Conservation (phyloP, 2,329 filamentous ascomycete genomes). For the Passalora sequoiae region DNA sequence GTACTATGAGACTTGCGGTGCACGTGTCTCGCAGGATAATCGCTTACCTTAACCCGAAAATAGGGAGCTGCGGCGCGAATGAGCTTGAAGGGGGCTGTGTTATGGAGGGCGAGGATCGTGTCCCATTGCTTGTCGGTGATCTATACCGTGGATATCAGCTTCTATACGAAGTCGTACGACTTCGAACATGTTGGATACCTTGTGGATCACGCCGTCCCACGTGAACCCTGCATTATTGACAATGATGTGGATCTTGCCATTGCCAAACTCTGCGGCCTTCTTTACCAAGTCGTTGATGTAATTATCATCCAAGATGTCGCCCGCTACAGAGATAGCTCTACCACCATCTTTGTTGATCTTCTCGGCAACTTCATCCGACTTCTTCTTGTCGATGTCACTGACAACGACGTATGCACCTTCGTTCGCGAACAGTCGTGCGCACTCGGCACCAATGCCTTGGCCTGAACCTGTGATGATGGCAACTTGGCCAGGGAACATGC, state of each 20-base stretch:
- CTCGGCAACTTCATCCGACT: constrained; percentile 63
- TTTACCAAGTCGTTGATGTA: constrained; percentile 70
- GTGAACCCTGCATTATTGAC: constrained; percentile 92
- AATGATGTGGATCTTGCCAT: constrained; percentile 83
- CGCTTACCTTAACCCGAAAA: constrained; percentile 79
- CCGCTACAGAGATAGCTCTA: constrained; percentile 66
- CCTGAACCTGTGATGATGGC: constrained; percentile 67
- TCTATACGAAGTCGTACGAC: no score
- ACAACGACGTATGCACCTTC: constrained; percentile 82
- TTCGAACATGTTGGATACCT: constrained; percentile 43
- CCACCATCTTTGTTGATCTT: constrained; percentile 63
- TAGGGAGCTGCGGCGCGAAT: constrained; percentile 75
- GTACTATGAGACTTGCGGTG: no score
- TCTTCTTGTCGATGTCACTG: constrained; percentile 73
- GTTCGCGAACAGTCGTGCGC: constrained; percentile 72
- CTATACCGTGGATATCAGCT: constrained; percentile 32
- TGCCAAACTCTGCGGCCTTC: constrained; percentile 71
- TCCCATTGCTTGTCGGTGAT: constrained; percentile 91
- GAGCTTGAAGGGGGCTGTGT: constrained; percentile 79
- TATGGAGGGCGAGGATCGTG: constrained; percentile 77
- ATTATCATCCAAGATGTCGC: constrained; percentile 66
- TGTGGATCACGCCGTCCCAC: constrained; percentile 89
- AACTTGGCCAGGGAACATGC: constrained; percentile 71
- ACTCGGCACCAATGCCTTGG: constrained; percentile 75
- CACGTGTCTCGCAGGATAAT: no score